Conservation (phyloP, 1,284 basidiomycete genomes). For the Flammula alnicola region DNA sequence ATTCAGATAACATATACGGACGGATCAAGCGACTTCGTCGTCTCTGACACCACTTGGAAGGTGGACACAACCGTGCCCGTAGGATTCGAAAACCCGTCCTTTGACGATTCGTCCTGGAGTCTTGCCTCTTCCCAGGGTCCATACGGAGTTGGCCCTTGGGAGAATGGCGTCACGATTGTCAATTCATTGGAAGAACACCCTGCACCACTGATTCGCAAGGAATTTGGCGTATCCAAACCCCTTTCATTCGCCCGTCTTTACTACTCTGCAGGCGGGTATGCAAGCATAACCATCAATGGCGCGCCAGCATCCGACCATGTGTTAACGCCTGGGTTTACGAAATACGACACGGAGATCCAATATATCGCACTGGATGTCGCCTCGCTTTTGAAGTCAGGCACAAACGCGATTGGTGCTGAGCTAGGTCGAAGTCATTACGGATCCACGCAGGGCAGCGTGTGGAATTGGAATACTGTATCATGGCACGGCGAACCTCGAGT, state of each 20-base stretch:
- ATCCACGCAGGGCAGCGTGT: slow-evolving; percentile 31
- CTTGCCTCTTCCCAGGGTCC: slow-evolving; percentile 22
- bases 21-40: slow-evolving; percentile 14
- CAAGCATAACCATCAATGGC: slow-evolving; percentile 31
- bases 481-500: slow-evolving; percentile 34
- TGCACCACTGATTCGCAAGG: slow-evolving; percentile 31
- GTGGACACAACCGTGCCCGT: slow-evolving; percentile 15
- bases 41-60: slow-evolving; percentile 26
- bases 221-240: slow-evolving; percentile 24
- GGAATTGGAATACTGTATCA: slow-evolving; percentile 31
- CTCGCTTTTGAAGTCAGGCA: slow-evolving; percentile 17
- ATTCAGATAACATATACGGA: slow-evolving; percentile 28
- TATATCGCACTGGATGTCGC: slow-evolving; percentile 32
- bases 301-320: slow-evolving; percentile 30
- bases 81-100: slow-evolving; percentile 20
- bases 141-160: slow-evolving; percentile 33
- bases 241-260: slow-evolving; percentile 31
- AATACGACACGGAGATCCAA: slow-evolving; percentile 31
- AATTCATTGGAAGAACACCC: slow-evolving; percentile 33
- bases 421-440: slow-evolving; percentile 33
- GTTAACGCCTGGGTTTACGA: slow-evolving; percentile 34
- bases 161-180: slow-evolving; percentile 20
- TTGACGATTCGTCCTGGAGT: slow-evolving; percentile 30
- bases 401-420: slow-evolving; percentile 29
- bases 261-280: slow-evolving; percentile 34